Percentiles rank a stretch among this genome's conserved stretches.
Evolutionary conservation across 306 rosid species (phyloP).

Genomic region (Astragalus glycyphyllos): DNA sequence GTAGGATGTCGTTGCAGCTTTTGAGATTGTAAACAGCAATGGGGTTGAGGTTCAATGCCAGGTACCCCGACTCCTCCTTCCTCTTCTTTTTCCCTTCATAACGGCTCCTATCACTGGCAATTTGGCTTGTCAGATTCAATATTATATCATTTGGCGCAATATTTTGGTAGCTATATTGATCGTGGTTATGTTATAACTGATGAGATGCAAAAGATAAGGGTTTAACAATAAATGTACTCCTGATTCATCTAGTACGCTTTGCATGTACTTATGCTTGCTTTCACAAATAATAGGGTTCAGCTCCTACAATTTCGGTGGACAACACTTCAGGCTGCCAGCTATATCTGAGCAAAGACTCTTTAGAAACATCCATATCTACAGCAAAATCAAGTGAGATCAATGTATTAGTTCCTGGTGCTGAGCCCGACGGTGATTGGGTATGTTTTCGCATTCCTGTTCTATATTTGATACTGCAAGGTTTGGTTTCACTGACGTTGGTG

Average conservation of each 20-base stretch:
- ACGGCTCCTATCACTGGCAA: conserved; percentile 17
- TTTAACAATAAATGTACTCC: conserved; percentile 15
- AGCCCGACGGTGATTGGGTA: conserved; percentile 92
- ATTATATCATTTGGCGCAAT: conserved; percentile 24
- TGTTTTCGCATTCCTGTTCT: conserved; percentile 43
- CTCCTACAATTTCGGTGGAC: conserved; percentile 95
- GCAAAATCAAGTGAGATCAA: conserved; percentile 98
- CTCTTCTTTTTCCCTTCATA: conserved; percentile 18
- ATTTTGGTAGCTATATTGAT: conserved; percentile 21
- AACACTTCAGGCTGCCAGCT: conserved; percentile 91
- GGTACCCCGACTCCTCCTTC: conserved; percentile 49
- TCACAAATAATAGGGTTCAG: conserved; percentile 68
- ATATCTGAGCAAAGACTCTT: conserved; percentile 86
- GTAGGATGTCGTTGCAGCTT: conserved; percentile 99
- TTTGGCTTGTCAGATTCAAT: conserved; percentile 36
- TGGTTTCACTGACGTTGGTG: conserved; percentile 12
- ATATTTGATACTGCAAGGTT: conserved; percentile 13
- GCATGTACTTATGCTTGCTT: conserved; percentile 22
- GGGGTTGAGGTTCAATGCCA: conserved; percentile 97
- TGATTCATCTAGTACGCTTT: conserved; percentile 24
- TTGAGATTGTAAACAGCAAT: conserved; percentile 91
- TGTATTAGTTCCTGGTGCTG: conserved; percentile 81
- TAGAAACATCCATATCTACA: conserved; percentile 79
- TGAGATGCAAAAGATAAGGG: conserved; percentile 16
- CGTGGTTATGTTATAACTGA: conserved; percentile 11